These are phyloP conservation scores for Hymenoscyphus repandus DNA, from an alignment of 2,329 filamentous ascomycete species.

Conservation along the genomic window DNA sequence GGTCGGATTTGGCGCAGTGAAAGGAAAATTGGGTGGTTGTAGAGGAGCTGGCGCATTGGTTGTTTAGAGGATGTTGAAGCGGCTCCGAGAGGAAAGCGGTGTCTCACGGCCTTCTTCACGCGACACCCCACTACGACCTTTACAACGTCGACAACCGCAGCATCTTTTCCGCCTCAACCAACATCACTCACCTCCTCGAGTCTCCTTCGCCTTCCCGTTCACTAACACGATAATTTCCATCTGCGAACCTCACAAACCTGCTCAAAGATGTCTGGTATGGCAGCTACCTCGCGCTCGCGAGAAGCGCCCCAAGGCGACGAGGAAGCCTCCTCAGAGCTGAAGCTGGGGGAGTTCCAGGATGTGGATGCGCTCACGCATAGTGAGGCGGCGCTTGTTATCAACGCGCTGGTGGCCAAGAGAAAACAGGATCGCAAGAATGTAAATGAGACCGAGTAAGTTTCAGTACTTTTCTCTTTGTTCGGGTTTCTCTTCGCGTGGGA, in stretches of 20 bases:
- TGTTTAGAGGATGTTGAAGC: neutral
- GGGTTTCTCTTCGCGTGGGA: neutral
- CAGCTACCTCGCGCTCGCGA: constrained; percentile 56
- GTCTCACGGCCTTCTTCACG: constrained; percentile 10
- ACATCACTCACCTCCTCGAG: neutral
- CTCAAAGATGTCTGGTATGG: constrained; percentile 20
- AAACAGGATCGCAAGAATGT: constrained; percentile 75
- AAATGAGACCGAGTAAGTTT: constrained; percentile 73
- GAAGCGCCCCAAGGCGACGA: constrained; percentile 72
- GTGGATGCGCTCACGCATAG: constrained; percentile 89
- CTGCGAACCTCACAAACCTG: neutral
- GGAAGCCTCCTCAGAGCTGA: constrained; percentile 74
- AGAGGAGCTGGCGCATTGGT: constrained; percentile 9
- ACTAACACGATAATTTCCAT: neutral
- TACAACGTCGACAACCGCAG: no score
- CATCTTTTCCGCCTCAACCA: neutral
- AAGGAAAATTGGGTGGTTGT: neutral
- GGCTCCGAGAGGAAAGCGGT: constrained; percentile 11
- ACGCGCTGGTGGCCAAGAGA: constrained; percentile 78
- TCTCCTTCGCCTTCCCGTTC: neutral
- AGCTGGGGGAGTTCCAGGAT: constrained; percentile 88
- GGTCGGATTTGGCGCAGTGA: neutral
- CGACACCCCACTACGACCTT: constrained; percentile 11
- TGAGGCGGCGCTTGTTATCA: constrained; percentile 87
- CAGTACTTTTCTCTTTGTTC: neutral